These are phyloP conservation scores for Mortierella polycephala DNA, from an alignment of 371 early-diverging fungal species.

Conservation along the genomic window DNA sequence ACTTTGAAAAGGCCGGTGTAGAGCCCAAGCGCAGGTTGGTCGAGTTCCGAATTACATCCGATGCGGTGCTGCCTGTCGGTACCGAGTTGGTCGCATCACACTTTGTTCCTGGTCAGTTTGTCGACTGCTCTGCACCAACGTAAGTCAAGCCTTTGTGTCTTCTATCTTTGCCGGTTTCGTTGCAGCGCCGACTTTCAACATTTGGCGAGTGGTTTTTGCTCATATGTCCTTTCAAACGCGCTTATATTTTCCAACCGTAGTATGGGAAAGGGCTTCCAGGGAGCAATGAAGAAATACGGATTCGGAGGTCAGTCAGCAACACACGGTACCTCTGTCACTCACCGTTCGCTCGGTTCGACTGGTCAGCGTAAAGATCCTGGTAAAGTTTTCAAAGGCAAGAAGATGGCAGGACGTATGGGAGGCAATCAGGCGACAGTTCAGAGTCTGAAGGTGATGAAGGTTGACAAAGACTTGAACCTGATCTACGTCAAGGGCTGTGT, in stretches of 20 bases:
- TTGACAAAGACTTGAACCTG: constrained; percentile 86
- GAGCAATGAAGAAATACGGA: constrained; percentile 97
- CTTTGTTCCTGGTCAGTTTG: constrained; percentile 94
- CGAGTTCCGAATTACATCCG: constrained; percentile 88
- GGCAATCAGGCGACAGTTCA: constrained; percentile 85
- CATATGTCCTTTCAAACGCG: not conserved
- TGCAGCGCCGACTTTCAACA: not conserved
- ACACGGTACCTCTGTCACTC: constrained; percentile 94
- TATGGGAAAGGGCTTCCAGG: constrained; percentile 96
- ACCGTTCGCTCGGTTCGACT: constrained; percentile 95
- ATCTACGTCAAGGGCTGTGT: constrained; percentile 91
- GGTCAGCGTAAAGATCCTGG: constrained; percentile 92
- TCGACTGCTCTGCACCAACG: constrained; percentile 90
- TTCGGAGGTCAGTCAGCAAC: constrained; percentile 93
- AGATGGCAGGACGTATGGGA: constrained; percentile 98
- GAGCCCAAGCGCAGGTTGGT: constrained; percentile 79
- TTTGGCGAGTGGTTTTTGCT: not conserved
- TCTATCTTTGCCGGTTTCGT: not conserved
- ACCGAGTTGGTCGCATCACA: constrained; percentile 85
- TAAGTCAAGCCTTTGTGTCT: constrained; percentile 52
- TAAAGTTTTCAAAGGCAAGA: constrained; percentile 95
- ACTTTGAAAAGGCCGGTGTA: constrained; percentile 79
- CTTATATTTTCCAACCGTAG: constrained; percentile 52
- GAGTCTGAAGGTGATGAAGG: constrained; percentile 86
- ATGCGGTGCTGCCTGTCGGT: constrained; percentile 88